Evolutionary conservation across 441 rosid species (phyloP).

Genomic region (Biscutella auriculata): DNA sequence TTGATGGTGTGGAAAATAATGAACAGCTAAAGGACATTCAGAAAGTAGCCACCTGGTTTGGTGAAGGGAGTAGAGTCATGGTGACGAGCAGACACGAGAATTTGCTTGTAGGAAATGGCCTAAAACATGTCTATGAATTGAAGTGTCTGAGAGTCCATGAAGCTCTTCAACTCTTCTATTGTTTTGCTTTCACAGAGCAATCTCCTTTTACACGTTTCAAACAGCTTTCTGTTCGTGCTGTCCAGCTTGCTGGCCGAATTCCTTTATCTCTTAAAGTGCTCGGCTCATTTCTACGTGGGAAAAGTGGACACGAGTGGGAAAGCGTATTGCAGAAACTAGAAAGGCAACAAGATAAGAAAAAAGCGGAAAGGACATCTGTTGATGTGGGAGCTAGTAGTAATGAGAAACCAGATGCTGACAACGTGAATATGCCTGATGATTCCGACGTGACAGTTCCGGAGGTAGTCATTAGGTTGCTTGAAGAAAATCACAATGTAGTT

Average conservation of each 20-base stretch:
- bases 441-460: neutral
- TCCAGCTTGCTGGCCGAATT: neutral
- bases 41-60: neutral
- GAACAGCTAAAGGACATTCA: neutral
- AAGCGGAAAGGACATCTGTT: no score
- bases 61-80: neutral
- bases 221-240: neutral
- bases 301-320: no score
- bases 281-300: neutral
- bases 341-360: no score
- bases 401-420: no score
- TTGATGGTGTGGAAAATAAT: neutral
- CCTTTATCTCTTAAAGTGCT: neutral
- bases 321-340: no score
- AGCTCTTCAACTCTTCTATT: neutral
- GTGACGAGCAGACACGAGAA: neutral
- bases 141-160: neutral
- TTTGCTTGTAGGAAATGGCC: neutral
- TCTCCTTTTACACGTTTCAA: neutral
- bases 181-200: neutral
- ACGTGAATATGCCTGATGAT: no score
- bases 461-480: conserved; percentile 52
- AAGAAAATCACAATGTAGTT: conserved; percentile 30
- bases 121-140: neutral
- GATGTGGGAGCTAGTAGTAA: no score